A percentile compares a stretch with the other conserved stretches of the same genome.
Evolutionary conservation across 2,329 filamentous ascomycete species (phyloP).

Genomic region (Sphaerostilbella broomeana): DNA sequence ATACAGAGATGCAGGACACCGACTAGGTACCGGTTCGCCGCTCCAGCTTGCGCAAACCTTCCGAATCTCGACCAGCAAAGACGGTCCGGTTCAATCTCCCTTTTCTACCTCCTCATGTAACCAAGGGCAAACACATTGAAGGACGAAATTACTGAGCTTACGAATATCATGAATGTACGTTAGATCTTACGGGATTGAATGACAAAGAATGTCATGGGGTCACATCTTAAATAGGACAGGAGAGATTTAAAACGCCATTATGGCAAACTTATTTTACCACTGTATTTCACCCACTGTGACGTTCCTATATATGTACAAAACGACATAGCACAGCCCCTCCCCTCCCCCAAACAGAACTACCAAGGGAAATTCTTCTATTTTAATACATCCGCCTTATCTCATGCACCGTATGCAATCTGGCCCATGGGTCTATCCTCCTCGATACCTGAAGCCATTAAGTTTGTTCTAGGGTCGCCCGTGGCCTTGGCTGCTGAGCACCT

Average conservation of each 20-base stretch:
- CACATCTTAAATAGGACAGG: neutral
- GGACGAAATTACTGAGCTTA: neutral
- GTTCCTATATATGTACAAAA: constrained; percentile 38
- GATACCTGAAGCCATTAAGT: constrained; percentile 69
- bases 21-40: constrained; percentile 7
- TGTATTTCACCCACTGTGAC: constrained; percentile 16
- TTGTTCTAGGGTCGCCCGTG: constrained; percentile 68
- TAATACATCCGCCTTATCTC: constrained; percentile 25
- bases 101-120: neutral
- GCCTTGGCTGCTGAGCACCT: constrained; percentile 92
- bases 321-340: constrained; percentile 25
- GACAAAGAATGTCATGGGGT: too few species aligned
- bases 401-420: constrained; percentile 54
- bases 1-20: constrained; percentile 1
- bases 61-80: neutral
- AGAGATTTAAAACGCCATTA: neutral
- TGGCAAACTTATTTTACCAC: constrained; percentile 22
- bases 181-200: neutral
- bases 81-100: constrained; percentile 3
- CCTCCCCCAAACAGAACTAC: too few species aligned
- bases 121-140: neutral
- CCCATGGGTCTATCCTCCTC: constrained; percentile 56
- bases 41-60: constrained; percentile 3
- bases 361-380: constrained; percentile 30
- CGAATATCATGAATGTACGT: neutral